These are phyloP conservation scores for Trichaptum fuscoviolaceum DNA, from an alignment of 768 basidiomycete species.

Conservation along the genomic window DNA sequence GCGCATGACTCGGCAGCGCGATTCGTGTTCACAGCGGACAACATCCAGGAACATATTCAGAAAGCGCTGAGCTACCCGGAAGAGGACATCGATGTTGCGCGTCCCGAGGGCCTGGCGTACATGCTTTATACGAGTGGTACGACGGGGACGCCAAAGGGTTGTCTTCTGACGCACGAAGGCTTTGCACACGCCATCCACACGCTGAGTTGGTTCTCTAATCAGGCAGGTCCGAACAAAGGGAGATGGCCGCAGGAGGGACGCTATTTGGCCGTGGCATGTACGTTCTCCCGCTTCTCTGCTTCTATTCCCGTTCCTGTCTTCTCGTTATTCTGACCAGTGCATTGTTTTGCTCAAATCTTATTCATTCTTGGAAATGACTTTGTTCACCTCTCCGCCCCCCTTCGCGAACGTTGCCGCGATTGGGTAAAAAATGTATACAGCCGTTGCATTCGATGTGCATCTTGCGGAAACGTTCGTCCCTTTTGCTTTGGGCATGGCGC, in stretches of 20 bases:
- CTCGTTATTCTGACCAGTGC: no score
- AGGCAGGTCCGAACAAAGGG: conserved; percentile 18
- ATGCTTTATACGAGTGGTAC: conserved; percentile 50
- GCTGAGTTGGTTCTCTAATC: conserved; percentile 21
- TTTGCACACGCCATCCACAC: conserved; percentile 27
- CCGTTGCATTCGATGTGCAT: conserved; percentile 50
- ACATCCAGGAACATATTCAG: conserved; percentile 17
- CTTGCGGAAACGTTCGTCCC: conserved; percentile 38
- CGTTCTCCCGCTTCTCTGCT: conserved; percentile 12
- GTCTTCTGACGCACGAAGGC: conserved; percentile 34
- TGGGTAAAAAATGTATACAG: conserved; percentile 48
- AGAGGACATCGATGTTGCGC: conserved; percentile 25
- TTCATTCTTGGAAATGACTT: not conserved
- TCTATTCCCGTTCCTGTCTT: no score
- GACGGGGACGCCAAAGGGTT: conserved; percentile 48
- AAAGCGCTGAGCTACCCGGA: conserved; percentile 22
- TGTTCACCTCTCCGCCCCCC: no score
- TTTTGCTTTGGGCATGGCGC: conserved; percentile 38
- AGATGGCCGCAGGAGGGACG: conserved; percentile 18
- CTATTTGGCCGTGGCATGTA: conserved; percentile 42
- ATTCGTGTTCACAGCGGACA: conserved; percentile 35
- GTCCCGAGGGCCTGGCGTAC: conserved; percentile 33
- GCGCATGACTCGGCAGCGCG: conserved; percentile 35
- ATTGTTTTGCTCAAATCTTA: not conserved
- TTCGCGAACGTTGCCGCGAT: conserved; percentile 37